Evolutionary conservation across 768 basidiomycete species (phyloP).

Genomic region (Galerina marginata): DNA sequence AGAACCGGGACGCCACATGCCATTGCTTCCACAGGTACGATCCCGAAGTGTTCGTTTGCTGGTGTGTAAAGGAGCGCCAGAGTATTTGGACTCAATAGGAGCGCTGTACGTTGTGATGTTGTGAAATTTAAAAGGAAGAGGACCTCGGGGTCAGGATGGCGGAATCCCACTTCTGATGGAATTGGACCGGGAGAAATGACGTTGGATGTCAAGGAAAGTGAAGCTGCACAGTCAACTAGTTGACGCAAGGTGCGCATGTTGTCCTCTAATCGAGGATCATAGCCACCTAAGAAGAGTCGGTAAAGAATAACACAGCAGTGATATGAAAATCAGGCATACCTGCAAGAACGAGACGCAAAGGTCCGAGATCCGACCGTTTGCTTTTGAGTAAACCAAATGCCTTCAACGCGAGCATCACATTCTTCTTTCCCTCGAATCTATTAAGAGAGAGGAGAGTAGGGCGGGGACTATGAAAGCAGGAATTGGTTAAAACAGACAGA

Average conservation of each 20-base stretch:
- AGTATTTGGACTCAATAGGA: constrained; percentile 72
- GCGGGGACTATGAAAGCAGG: constrained; percentile 44
- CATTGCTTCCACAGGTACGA: constrained; percentile 96
- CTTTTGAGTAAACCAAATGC: constrained; percentile 67
- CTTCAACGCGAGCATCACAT: constrained; percentile 78
- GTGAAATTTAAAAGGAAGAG: constrained; percentile 94
- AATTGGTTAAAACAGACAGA: neutral
- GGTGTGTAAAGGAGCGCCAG: constrained; percentile 91
- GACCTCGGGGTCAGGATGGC: constrained; percentile 59
- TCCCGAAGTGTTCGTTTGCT: constrained; percentile 95
- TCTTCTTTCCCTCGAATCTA: constrained; percentile 96
- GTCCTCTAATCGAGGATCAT: constrained; percentile 86
- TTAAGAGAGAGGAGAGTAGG: constrained; percentile 90
- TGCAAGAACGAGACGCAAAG: constrained; percentile 77
- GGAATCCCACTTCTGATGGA: constrained; percentile 35
- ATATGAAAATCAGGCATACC: constrained; percentile 45
- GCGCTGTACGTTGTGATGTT: constrained; percentile 78
- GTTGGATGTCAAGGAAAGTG: constrained; percentile 60
- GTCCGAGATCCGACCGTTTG: constrained; percentile 28
- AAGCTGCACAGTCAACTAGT: constrained; percentile 64
- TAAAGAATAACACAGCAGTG: neutral
- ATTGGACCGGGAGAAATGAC: constrained; percentile 57
- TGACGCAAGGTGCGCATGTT: constrained; percentile 72
- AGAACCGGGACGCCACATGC: constrained; percentile 88
- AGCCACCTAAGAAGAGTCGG: constrained; percentile 66